Base-by-base conservation (phyloP, 2,329 filamentous ascomycete species). In the Phoma sp. region DNA sequence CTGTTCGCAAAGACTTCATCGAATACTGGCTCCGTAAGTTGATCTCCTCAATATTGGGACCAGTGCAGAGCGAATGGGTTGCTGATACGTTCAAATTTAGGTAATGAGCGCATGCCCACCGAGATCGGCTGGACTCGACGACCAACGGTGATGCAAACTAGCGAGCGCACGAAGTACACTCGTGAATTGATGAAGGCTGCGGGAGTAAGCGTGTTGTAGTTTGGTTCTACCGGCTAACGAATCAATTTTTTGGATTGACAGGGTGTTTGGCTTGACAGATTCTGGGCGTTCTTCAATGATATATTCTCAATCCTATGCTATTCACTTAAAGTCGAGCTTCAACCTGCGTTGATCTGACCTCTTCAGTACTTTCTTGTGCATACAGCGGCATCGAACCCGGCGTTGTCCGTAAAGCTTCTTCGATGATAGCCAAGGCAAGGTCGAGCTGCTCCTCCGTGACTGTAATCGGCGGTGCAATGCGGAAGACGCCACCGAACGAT, bases 361-460 rank as follows among this genome's bases (percentile, higher is more conserved):
- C 27, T 29, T 29, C 6, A 29, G 27, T n/a, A 3, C 23, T 29
- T 4, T 44, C 41, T 24, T n/a, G 6, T 4, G 5, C 9, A 7
- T 35, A 44, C 2, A 44, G 38, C 8, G 71, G 66, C 68, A 68
- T 66, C 1, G 69, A 73, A 2, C 72, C 72, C 77, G 7, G 83
- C 78, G n/a, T 83, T 74, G 14, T 83, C 75, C 25, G 70, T 42
- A 87, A 82, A 0, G 42, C 42, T n/a, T 44, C 42, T 27, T 44
- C 42, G 30, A 44, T 44, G 13, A 44, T 44, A 11, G 42, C 30
- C 2, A 44, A 13, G 22, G 42, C 42, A 4, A 35, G 42, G 7
- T 44, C 42, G 2, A 44, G 30, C 22, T 44, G 42, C 22, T 44
- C 42, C 6, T 44, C 42, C 13, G 42, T 44, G 45, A 65, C 43